Conservation (phyloP, 768 basidiomycete species). For the Mycena chlorophos region DNA sequence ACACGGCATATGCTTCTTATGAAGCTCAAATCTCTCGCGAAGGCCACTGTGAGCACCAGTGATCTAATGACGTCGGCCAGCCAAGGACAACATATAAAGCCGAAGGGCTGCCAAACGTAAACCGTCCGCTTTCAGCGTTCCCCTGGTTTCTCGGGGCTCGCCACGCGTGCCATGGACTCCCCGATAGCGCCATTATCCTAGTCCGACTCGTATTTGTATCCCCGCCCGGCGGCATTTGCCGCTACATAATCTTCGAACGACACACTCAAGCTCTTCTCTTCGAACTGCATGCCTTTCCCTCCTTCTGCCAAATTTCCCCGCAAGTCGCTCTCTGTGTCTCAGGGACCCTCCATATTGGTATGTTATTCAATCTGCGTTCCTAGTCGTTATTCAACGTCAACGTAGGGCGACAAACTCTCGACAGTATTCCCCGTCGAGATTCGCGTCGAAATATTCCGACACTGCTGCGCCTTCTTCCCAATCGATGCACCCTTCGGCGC, state of each 20-base stretch:
- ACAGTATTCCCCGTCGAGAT: conserved; percentile 46
- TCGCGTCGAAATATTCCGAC: conserved; percentile 46
- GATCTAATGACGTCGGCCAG: conserved; percentile 12
- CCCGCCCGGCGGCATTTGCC: conserved; percentile 9
- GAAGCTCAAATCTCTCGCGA: too few relatives aligned
- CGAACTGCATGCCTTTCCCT: neutral
- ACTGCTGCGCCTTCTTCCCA: conserved; percentile 34
- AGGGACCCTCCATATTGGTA: neutral
- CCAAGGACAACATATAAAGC: conserved; percentile 12
- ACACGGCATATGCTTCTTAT: too few relatives aligned
- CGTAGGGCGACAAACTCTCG: conserved; percentile 33
- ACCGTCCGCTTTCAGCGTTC: neutral
- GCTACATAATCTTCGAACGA: neutral
- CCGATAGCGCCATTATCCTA: conserved; percentile 8
- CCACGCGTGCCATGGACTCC: conserved; percentile 15
- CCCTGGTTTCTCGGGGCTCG: conserved; percentile 14
- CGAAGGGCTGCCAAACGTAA: neutral
- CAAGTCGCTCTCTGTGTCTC: neutral
- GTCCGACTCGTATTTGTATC: conserved; percentile 16
- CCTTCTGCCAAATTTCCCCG: neutral
- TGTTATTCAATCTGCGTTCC: neutral
- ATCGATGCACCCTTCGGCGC: too few relatives aligned
- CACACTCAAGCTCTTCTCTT: too few relatives aligned
- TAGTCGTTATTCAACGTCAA: neutral
- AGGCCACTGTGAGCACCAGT: too few relatives aligned